Percentiles rank a stretch among this genome's conserved stretches.
Evolutionary conservation across 495 filamentous ascomycete genomes (phyloP).

Genomic region (Neurospora tetrasperma): DNA sequence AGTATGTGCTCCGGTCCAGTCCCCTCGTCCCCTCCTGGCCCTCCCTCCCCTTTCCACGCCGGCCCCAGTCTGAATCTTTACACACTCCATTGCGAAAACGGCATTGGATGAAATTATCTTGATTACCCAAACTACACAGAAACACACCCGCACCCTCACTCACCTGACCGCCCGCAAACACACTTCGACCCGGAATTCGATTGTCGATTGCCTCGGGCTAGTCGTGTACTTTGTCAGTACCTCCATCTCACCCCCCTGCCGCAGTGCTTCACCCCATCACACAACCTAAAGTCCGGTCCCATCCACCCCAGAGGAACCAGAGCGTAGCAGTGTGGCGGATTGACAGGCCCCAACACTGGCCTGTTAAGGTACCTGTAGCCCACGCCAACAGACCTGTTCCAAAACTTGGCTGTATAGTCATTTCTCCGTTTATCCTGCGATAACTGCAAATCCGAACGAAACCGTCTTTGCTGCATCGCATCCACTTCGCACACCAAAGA

Average conservation of each 20-base stretch:
- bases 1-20: background rate
- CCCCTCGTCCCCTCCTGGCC: background rate
- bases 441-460: background rate
- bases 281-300: background rate
- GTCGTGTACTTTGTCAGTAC: slow-evolving; percentile 1
- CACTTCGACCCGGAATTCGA: background rate
- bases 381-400: background rate
- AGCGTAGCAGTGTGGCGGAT: background rate
- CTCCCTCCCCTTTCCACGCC: background rate
- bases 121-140: background rate
- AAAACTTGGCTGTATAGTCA: background rate
- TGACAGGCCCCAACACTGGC: background rate
- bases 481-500: background rate
- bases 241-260: background rate
- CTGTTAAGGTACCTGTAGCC: background rate
- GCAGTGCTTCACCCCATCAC: background rate
- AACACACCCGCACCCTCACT: background rate
- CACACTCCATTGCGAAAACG: background rate
- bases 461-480: background rate
- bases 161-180: background rate
- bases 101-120: background rate
- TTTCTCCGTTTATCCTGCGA: background rate
- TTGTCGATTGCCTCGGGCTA: slow-evolving; percentile 12
- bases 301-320: background rate
- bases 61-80: background rate